Base-by-base conservation (phyloP, 2,329 filamentous ascomycete species). In the Polychaeton citri region DNA sequence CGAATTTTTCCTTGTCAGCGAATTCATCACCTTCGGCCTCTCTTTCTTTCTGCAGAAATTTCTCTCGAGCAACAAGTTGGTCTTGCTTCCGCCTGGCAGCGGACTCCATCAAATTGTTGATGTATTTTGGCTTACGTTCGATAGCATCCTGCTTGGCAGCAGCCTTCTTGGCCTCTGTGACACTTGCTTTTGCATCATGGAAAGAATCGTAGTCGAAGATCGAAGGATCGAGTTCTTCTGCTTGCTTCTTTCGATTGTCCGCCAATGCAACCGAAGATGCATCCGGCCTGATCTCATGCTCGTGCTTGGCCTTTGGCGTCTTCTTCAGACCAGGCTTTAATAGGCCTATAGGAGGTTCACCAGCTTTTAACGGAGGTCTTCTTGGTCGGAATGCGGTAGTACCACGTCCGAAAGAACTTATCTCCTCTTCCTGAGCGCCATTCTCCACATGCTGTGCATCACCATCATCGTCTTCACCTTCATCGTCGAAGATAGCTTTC, bases 161-260 rank as follows among this genome's bases (percentile, higher is more conserved):
- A 4, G 63, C 65, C 39, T 70, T 69, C 46, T 74, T 71, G 40
- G 76, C 69, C 12, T 74, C 72, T 3, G 54, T 51, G 10, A 60
- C 53, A 2, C 64, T 62, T 45, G 83, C 79, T 28, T 88, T 66
- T 1, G 79, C 80, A 48, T 88, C 82, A 61, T 85, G 87, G 16
- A 84, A 81, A 2, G 71, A 72, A 55, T 92, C 84, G 62, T 90
- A 92, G 60, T 90, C 83, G 64, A 87, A 90, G 46, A 90, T 77
- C 33, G 74, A 78, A 2, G 81, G 65, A 49, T 90, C 83, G 6
- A 80, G 53, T 40, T 74, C 68, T 42, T 76, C 66, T 2, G 81
- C 81, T 19, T 32, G 13, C 13, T 32, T 32, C 7, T 7, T 28
- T 28, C 24, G 24, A 28, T 15, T 10, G 7, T 15, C 15, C 3